Conservation (phyloP, 768 basidiomycete genomes). For the Tylopilus cervinicoccineus region DNA sequence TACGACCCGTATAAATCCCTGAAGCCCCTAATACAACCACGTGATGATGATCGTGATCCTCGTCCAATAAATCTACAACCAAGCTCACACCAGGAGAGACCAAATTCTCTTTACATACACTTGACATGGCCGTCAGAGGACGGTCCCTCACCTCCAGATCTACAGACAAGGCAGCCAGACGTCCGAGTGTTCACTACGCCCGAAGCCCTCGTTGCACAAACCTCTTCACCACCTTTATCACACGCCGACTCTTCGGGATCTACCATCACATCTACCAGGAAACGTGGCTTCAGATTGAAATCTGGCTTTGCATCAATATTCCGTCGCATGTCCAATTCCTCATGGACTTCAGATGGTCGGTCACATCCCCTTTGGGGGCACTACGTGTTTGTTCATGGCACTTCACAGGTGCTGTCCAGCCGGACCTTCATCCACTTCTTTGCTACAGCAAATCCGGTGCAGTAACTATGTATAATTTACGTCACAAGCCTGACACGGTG, state of each 20-base stretch:
- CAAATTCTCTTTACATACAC: conserved; percentile 3
- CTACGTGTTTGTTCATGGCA: not conserved
- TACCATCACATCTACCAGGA: conserved; percentile 16
- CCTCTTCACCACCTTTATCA: conserved; percentile 25
- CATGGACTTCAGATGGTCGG: conserved; percentile 19
- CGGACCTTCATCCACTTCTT: conserved; percentile 23
- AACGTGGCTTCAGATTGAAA: conserved; percentile 31
- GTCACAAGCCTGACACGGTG: conserved; percentile 36
- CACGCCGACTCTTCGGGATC: conserved; percentile 13
- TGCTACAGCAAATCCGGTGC: conserved; percentile 28
- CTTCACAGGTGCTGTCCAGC: conserved; percentile 14
- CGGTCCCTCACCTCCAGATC: conserved; percentile 20
- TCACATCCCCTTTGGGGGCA: not conserved
- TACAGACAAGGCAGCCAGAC: conserved; percentile 19
- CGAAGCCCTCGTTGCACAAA: conserved; percentile 19
- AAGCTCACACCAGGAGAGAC: not conserved
- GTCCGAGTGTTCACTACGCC: conserved; percentile 11
- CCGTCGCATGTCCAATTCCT: conserved; percentile 18
- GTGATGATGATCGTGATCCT: conserved; percentile 3
- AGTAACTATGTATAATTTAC: conserved; percentile 49
- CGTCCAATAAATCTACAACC: conserved; percentile 2
- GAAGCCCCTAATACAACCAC: no score
- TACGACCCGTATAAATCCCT: no score
- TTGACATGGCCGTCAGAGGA: conserved; percentile 17
- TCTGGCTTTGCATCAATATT: conserved; percentile 29